Conservation (phyloP, 2,329 filamentous ascomycete species). For the Ceratocystis eucalypticola region DNA sequence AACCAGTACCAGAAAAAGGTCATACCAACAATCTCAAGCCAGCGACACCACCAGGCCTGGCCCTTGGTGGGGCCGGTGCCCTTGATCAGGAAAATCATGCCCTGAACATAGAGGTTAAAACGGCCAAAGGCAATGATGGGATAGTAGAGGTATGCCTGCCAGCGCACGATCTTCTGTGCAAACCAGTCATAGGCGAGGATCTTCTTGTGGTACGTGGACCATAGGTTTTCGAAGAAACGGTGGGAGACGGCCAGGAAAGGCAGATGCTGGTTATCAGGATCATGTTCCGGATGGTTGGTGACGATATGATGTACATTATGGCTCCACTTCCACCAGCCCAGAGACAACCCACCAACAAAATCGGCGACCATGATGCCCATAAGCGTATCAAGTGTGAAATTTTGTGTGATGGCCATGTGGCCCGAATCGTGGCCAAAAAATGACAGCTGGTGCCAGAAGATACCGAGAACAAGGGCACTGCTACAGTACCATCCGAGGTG, state of each 20-base stretch:
- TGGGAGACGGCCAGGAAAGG: slow-evolving; percentile 82
- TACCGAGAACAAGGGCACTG: slow-evolving; percentile 63
- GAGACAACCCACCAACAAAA: slow-evolving; percentile 73
- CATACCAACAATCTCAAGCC: slow-evolving; percentile 63
- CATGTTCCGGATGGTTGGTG: slow-evolving; percentile 88
- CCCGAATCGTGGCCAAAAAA: slow-evolving; percentile 92
- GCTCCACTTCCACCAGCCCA: slow-evolving; percentile 95
- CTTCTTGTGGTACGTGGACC: slow-evolving; percentile 71
- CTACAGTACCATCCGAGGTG: slow-evolving; percentile 50
- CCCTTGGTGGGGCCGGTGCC: slow-evolving; percentile 61
- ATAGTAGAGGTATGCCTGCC: slow-evolving; percentile 75
- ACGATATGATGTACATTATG: slow-evolving; percentile 97
- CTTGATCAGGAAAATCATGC: slow-evolving; percentile 61
- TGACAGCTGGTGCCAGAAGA: slow-evolving; percentile 86
- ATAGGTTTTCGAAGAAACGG: slow-evolving; percentile 57
- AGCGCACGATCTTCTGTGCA: slow-evolving; percentile 55
- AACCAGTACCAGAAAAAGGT: slow-evolving; percentile 78
- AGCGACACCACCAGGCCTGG: slow-evolving; percentile 70
- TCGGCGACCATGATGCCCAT: slow-evolving; percentile 87
- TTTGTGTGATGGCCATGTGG: slow-evolving; percentile 94
- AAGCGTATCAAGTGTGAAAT: slow-evolving; percentile 66
- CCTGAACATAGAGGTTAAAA: slow-evolving; percentile 75
- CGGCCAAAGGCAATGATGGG: slow-evolving; percentile 65
- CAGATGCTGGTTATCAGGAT: slow-evolving; percentile 86
- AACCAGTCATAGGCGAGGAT: slow-evolving; percentile 64